Conservation (phyloP, 2,329 filamentous ascomycete genomes). For the Alternaria novae-zelandiae region DNA sequence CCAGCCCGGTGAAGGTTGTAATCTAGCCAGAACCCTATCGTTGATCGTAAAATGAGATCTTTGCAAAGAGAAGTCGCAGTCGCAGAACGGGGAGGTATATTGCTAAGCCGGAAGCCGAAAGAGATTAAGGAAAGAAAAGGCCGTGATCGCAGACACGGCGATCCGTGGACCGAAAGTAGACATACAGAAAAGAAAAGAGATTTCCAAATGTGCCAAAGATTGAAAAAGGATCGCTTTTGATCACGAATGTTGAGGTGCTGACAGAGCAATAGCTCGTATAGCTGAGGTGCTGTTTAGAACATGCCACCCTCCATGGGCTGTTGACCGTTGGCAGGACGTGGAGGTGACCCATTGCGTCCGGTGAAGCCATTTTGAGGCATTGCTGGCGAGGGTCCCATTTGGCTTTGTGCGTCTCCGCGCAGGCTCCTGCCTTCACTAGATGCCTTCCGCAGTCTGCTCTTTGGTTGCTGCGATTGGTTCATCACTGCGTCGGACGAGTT, state of each 20-base stretch:
- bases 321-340: conserved; percentile 36
- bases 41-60: conserved; percentile 22
- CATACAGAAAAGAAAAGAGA: conserved; percentile 13
- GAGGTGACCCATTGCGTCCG: conserved; percentile 40
- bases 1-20: conserved; percentile 40
- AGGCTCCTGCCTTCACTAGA: conserved; percentile 59
- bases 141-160: conserved; percentile 23
- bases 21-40: conserved; percentile 26
- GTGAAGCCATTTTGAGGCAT: conserved; percentile 34
- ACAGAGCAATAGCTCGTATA: not conserved
- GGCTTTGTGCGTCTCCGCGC: conserved; percentile 49
- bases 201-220: not conserved
- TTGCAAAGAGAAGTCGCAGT: conserved; percentile 15
- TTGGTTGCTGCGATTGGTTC: conserved; percentile 42
- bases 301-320: conserved; percentile 45
- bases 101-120: conserved; percentile 19
- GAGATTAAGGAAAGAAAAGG: conserved; percentile 14
- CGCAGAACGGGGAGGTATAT: conserved; percentile 41
- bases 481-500: conserved; percentile 54
- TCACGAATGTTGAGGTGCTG: not conserved
- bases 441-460: conserved; percentile 55
- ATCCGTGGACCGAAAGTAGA: conserved; percentile 15
- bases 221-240: conserved; percentile 12
- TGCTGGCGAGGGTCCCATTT: conserved; percentile 33
- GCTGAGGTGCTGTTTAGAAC: conserved; percentile 30